Percentiles rank a stretch among this genome's conserved stretches.
Conservation (phyloP, 257 asterid genomes). For the Parsonsia alboflavescens region DNA sequence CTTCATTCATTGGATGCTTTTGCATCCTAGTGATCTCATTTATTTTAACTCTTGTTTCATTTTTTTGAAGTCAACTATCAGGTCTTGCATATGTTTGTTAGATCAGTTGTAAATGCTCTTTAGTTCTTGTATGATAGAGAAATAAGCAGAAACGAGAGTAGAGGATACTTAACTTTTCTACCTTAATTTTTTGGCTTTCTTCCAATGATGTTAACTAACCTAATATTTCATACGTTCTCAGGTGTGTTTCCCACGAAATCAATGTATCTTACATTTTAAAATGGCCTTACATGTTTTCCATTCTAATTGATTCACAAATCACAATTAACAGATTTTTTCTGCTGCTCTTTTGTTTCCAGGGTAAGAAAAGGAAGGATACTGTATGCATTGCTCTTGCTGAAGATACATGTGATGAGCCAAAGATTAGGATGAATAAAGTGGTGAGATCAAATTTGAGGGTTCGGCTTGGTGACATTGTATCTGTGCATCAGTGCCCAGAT, state of each 20-base stretch:
- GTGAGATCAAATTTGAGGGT: slow-evolving; percentile 63
- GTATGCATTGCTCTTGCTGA: slow-evolving; percentile 87
- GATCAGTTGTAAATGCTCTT: neutral
- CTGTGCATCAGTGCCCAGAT: slow-evolving; percentile 91
- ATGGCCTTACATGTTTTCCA: neutral
- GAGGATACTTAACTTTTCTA: too few species aligned
- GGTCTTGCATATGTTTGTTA: neutral
- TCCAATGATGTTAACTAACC: too few species aligned
- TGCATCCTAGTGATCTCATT: neutral
- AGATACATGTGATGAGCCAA: slow-evolving; percentile 66
- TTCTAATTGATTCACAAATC: too few species aligned
- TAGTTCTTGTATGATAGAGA: neutral
- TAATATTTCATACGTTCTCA: too few species aligned
- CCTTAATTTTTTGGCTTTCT: neutral
- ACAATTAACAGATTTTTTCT: neutral
- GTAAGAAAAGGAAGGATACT: slow-evolving; percentile 81
- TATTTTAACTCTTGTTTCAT: neutral
- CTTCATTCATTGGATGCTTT: neutral
- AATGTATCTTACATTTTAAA: neutral
- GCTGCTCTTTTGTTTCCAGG: slow-evolving; percentile 38
- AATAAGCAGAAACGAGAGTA: neutral
- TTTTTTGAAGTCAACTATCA: too few species aligned
- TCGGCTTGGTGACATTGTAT: slow-evolving; percentile 75
- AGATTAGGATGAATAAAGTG: slow-evolving; percentile 80
- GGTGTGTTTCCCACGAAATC: neutral